phyloP scores from a whole-genome alignment of 164 flowering plant genomes.

The Tinospora cordifolia region DNA sequence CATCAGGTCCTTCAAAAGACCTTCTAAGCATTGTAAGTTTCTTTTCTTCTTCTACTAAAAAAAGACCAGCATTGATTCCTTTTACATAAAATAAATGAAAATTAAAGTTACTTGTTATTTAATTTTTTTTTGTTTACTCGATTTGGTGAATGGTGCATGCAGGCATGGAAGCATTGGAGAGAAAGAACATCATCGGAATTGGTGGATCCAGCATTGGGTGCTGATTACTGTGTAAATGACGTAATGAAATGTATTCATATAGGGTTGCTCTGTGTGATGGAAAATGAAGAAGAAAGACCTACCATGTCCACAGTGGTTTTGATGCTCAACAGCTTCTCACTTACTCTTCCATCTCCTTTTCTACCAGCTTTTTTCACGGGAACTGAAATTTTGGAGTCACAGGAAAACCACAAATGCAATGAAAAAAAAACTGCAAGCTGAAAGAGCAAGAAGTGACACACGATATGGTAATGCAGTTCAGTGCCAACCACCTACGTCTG shows the following conservation, averaged over 20 bases:
- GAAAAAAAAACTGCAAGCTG: too few relatives aligned
- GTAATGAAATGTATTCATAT: constrained; percentile 38
- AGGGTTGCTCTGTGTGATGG: constrained; percentile 39
- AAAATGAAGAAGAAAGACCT: constrained; percentile 30
- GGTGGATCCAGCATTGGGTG: constrained; percentile 23
- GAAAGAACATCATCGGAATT: constrained; percentile 23
- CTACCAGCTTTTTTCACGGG: constrained; percentile 26
- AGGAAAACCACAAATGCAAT: too few relatives aligned
- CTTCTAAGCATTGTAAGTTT: constrained; percentile 14
- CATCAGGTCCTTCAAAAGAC: neutral
- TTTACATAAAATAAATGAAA: too few relatives aligned
- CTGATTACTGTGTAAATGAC: constrained; percentile 16
- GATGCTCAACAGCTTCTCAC: constrained; percentile 33
- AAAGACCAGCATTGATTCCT: too few relatives aligned
- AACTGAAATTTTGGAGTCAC: too few relatives aligned
- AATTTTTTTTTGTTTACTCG: too few relatives aligned
- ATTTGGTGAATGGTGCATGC: neutral
- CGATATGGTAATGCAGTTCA: too few relatives aligned
- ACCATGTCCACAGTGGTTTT: constrained; percentile 34
- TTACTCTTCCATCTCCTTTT: constrained; percentile 27
- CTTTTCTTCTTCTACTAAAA: too few relatives aligned
- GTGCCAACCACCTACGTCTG: too few relatives aligned
- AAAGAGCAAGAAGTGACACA: too few relatives aligned
- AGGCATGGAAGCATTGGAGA: constrained; percentile 43
- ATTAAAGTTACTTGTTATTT: too few relatives aligned